A percentile compares a stretch with the other conserved stretches of the same genome.
Conservation (phyloP, 2,329 filamentous ascomycete genomes). For the Stachybotrys chartarum region DNA sequence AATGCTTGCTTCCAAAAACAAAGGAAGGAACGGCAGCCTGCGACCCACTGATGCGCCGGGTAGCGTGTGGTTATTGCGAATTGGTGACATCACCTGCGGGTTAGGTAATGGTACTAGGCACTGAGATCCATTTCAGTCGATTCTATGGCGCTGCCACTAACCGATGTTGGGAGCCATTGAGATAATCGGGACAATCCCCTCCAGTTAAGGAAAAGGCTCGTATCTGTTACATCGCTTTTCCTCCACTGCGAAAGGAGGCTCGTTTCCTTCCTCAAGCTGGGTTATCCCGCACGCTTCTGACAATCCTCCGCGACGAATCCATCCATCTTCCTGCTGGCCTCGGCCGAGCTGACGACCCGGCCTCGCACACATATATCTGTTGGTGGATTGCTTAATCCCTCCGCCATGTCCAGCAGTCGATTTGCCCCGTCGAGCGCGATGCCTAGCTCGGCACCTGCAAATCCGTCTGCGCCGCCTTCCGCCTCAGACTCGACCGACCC, state of each 20-base stretch:
- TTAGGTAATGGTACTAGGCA: neutral
- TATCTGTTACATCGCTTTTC: neutral
- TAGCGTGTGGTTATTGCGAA: neutral
- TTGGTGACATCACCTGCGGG: neutral
- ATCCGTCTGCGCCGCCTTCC: slow-evolving; percentile 10
- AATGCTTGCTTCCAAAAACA: neutral
- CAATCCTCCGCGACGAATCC: neutral
- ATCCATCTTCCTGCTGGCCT: neutral
- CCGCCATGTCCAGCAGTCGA: slow-evolving; percentile 23
- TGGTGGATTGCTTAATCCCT: neutral
- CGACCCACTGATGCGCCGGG: neutral
- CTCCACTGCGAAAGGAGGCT: neutral
- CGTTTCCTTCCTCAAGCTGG: no score
- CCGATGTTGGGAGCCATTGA: neutral
- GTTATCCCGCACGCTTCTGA: neutral
- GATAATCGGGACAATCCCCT: neutral
- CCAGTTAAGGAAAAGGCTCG: neutral
- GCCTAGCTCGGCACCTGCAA: slow-evolving; percentile 1
- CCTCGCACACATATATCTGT: no score
- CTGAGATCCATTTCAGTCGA: neutral
- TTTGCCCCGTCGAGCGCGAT: slow-evolving; percentile 17
- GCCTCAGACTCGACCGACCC: slow-evolving; percentile 5
- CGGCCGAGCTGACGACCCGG: neutral
- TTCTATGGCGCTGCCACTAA: neutral
- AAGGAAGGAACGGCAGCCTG: neutral